Conservation (phyloP, 345 rosid species). For the Gossypium anomalum region DNA sequence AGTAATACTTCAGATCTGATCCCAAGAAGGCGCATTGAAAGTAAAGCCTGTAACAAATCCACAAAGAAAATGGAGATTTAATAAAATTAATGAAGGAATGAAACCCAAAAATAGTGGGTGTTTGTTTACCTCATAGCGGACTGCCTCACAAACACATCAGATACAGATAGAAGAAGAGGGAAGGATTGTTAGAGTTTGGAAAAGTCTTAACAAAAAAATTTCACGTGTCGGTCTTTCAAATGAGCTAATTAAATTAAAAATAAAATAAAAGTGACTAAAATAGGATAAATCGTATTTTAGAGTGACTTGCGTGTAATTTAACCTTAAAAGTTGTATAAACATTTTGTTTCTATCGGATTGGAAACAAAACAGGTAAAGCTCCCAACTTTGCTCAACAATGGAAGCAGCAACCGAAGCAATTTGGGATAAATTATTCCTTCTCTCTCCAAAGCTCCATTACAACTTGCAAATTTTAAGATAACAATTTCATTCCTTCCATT, state of each 20-base stretch:
- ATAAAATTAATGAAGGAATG: too few relatives aligned
- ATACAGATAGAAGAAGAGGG: too few relatives aligned
- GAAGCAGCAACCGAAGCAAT: background rate
- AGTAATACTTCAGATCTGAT: slow-evolving; percentile 21
- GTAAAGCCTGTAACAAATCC: slow-evolving; percentile 34
- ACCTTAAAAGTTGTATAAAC: too few relatives aligned
- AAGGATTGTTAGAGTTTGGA: too few relatives aligned
- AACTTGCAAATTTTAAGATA: background rate
- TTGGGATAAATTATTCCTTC: background rate
- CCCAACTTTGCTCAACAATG: background rate
- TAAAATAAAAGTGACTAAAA: too few relatives aligned
- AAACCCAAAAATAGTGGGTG: too few relatives aligned
- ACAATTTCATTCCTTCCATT: background rate
- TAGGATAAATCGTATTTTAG: too few relatives aligned
- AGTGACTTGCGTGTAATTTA: too few relatives aligned
- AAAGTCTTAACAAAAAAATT: too few relatives aligned
- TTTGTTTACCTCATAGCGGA: slow-evolving; percentile 26
- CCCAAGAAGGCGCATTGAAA: slow-evolving; percentile 32
- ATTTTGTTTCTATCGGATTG: background rate
- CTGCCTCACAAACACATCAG: too few relatives aligned
- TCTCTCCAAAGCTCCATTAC: background rate
- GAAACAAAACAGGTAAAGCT: background rate
- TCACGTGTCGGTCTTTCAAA: too few relatives aligned
- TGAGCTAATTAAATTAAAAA: too few relatives aligned
- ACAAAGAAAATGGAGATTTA: background rate